phyloP scores from a whole-genome alignment of 805 yeast genomes.

The Candida ficus region DNA sequence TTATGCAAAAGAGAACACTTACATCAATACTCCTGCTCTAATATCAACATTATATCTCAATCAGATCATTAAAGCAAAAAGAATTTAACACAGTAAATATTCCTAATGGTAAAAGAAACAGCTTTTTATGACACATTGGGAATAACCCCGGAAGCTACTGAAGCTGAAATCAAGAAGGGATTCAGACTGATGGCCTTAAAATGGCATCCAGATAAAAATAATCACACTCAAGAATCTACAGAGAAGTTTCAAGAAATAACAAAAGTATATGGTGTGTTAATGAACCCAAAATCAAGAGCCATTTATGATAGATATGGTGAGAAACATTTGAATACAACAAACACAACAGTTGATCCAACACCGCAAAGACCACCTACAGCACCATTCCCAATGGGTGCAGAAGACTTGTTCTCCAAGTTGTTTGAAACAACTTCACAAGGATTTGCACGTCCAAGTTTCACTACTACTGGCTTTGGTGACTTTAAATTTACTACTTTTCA shows the following conservation, averaged over 20 bases:
- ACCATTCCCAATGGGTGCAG: constrained; percentile 17
- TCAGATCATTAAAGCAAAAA: no score
- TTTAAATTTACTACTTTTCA: no score
- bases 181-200: constrained; percentile 58
- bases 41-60: no score
- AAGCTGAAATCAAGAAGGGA: constrained; percentile 47
- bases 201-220: constrained; percentile 80
- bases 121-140: constrained; percentile 60
- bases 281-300: constrained; percentile 80
- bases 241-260: constrained; percentile 89
- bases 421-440: constrained; percentile 26
- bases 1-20: no score
- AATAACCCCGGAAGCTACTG: constrained; percentile 40
- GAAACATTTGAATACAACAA: constrained; percentile 77
- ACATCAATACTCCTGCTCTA: no score
- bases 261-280: constrained; percentile 77
- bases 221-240: constrained; percentile 76
- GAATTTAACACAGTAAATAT: no score
- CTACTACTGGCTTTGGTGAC: no score
- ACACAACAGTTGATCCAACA: constrained; percentile 21
- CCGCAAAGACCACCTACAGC: background rate
- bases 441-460: constrained; percentile 1
- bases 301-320: constrained; percentile 85
- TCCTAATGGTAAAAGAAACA: constrained; percentile 65
- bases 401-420: constrained; percentile 27